phyloP scores from a whole-genome alignment of 2,329 filamentous ascomycete genomes.

The Myriangium duriaei region DNA sequence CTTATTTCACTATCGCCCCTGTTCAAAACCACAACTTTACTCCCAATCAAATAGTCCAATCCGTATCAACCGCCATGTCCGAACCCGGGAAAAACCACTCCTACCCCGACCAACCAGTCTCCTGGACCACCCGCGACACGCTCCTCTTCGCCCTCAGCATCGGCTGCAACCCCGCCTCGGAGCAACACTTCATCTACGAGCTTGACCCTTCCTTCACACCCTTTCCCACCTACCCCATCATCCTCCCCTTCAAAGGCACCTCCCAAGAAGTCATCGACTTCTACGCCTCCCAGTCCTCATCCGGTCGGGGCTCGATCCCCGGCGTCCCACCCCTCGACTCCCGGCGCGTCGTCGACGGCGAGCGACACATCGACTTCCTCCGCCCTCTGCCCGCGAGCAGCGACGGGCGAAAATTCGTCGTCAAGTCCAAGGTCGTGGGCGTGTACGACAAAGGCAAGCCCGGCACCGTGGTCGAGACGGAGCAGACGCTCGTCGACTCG shows the following conservation, averaged over 20 bases:
- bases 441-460: slow-evolving; percentile 85
- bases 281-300: slow-evolving; percentile 55
- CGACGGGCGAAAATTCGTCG: slow-evolving; percentile 60
- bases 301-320: slow-evolving; percentile 46
- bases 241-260: slow-evolving; percentile 71
- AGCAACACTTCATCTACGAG: slow-evolving; percentile 89
- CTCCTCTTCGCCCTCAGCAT: slow-evolving; percentile 86
- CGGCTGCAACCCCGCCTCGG: slow-evolving; percentile 60
- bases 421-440: slow-evolving; percentile 64
- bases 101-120: slow-evolving; percentile 61
- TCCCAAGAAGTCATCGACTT: slow-evolving; percentile 72
- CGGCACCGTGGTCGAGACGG: slow-evolving; percentile 68
- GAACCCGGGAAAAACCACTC: slow-evolving; percentile 58
- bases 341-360: slow-evolving; percentile 66
- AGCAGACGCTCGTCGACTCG: slow-evolving; percentile 63
- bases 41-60: neutral
- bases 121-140: slow-evolving; percentile 79
- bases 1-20: neutral
- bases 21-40: neutral
- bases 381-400: slow-evolving; percentile 63
- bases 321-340: slow-evolving; percentile 65
- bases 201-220: slow-evolving; percentile 74
- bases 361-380: slow-evolving; percentile 65
- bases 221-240: slow-evolving; percentile 79
- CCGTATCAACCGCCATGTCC: slow-evolving; percentile 5